phyloP scores from a whole-genome alignment of 306 rosid genomes.

The Urtica urens region DNA sequence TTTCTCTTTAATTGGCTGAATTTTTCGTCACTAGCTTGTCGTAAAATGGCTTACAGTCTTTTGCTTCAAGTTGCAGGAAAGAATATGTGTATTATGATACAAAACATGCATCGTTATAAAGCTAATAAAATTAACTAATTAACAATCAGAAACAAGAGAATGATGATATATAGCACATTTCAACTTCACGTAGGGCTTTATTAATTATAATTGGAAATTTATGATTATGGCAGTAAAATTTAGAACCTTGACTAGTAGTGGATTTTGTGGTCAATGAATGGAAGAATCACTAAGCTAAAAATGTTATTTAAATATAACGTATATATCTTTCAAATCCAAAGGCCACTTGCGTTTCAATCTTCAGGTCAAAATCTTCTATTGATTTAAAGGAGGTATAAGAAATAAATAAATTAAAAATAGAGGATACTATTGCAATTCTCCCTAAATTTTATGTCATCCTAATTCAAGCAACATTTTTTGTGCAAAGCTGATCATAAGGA shows the following conservation, averaged over 20 bases:
- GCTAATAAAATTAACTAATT: neutral
- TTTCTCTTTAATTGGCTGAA: slow-evolving; percentile 37
- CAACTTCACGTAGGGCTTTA: too few relatives aligned
- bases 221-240: too few relatives aligned
- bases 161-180: too few relatives aligned
- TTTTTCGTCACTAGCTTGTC: slow-evolving; percentile 32
- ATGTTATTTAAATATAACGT: neutral
- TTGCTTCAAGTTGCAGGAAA: slow-evolving; percentile 23
- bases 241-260: too few relatives aligned
- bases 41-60: slow-evolving; percentile 17
- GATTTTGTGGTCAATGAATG: neutral
- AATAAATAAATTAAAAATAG: neutral
- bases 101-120: too few relatives aligned
- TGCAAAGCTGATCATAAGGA: slow-evolving; percentile 10
- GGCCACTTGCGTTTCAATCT: neutral
- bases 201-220: too few relatives aligned
- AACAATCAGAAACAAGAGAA: neutral
- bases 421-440: too few relatives aligned
- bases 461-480: neutral
- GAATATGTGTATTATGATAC: slow-evolving; percentile 9
- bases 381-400: neutral
- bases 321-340: neutral
- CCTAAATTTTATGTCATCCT: neutral
- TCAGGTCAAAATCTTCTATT: neutral
- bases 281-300: neutral